These are phyloP conservation scores for Cocos nucifera DNA, from an alignment of 176 grass and related monocot genomes.

Conservation along the genomic window DNA sequence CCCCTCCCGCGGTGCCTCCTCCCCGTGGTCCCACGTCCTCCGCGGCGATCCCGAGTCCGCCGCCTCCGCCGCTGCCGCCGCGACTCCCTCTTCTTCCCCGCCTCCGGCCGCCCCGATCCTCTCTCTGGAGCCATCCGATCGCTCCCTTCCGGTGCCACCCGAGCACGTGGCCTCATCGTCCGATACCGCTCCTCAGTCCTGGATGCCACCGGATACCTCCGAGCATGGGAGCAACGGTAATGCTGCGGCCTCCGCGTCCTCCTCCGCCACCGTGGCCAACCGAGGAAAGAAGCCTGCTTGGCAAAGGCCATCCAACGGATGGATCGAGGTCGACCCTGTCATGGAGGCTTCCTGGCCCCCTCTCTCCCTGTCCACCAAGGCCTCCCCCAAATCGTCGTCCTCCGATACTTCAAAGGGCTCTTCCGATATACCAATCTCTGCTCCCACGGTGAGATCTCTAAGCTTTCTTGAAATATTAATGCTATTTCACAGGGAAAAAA, in stretches of 20 bases:
- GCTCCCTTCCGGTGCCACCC: conserved; percentile 3
- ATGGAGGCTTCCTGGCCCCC: conserved; percentile 81
- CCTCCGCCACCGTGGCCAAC: not conserved
- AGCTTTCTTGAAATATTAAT: not conserved
- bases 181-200: not conserved
- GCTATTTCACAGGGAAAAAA: not conserved
- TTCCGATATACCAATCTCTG: conserved; percentile 8
- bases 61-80: too few relatives aligned
- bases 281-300: conserved; percentile 34
- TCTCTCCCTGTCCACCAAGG: conserved; percentile 39
- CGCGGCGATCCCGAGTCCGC: not conserved
- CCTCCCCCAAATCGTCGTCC: conserved; percentile 13
- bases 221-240: not conserved
- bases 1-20: not conserved
- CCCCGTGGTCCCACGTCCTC: not conserved
- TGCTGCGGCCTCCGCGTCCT: conserved; percentile 10
- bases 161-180: conserved; percentile 15
- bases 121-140: not conserved
- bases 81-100: not conserved
- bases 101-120: not conserved
- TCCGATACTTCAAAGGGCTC: conserved; percentile 24
- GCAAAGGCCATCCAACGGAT: conserved; percentile 30
- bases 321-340: conserved; percentile 30
- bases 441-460: conserved; percentile 8
- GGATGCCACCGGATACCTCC: conserved; percentile 17